Percentiles rank a stretch among this genome's conserved stretches.
Conservation (phyloP, 1,139 yeast genomes). For the Suhomyces kunorum region DNA sequence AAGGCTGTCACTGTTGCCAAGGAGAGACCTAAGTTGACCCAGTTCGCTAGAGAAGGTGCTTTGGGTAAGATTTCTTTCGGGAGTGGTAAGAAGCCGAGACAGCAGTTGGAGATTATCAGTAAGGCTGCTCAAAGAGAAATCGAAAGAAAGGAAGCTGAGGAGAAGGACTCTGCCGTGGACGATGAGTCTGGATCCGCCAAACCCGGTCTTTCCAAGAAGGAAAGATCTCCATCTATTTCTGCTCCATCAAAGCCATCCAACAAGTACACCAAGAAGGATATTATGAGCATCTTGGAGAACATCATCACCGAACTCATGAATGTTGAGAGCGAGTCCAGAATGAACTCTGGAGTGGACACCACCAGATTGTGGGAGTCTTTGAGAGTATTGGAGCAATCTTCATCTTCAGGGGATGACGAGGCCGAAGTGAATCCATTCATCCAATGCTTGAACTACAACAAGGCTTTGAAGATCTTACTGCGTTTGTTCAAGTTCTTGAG, state of each 20-base stretch:
- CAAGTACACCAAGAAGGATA: conserved; percentile 44
- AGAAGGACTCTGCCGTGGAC: conserved; percentile 20
- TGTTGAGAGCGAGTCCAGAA: conserved; percentile 82
- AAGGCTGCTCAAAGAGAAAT: conserved; percentile 54
- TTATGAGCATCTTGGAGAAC: conserved; percentile 65
- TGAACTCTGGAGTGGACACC: conserved; percentile 54
- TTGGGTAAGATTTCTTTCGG: conserved; percentile 85
- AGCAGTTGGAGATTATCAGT: conserved; percentile 70
- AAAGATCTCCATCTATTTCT: conserved; percentile 27
- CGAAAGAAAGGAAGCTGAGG: conserved; percentile 36
- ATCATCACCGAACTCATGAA: conserved; percentile 77
- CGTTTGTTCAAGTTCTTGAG: conserved; percentile 83
- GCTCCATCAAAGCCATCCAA: conserved; percentile 32
- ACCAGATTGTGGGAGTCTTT: conserved; percentile 75
- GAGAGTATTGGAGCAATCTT: conserved; percentile 57
- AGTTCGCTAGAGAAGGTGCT: conserved; percentile 81
- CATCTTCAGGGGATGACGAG: conserved; percentile 47
- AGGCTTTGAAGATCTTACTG: conserved; percentile 86
- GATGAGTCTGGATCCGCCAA: conserved; percentile 8
- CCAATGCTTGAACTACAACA: conserved; percentile 79
- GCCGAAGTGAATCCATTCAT: conserved; percentile 73
- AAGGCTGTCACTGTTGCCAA: conserved; percentile 95
- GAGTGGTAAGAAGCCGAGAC: conserved; percentile 85
- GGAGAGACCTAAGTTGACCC: conserved; percentile 78
- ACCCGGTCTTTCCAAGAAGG: conserved; percentile 20